Percentiles rank a stretch among this genome's conserved stretches.
Evolutionary conservation across 495 filamentous ascomycete genomes (phyloP).

Genomic region (Cudoniella acicularis): DNA sequence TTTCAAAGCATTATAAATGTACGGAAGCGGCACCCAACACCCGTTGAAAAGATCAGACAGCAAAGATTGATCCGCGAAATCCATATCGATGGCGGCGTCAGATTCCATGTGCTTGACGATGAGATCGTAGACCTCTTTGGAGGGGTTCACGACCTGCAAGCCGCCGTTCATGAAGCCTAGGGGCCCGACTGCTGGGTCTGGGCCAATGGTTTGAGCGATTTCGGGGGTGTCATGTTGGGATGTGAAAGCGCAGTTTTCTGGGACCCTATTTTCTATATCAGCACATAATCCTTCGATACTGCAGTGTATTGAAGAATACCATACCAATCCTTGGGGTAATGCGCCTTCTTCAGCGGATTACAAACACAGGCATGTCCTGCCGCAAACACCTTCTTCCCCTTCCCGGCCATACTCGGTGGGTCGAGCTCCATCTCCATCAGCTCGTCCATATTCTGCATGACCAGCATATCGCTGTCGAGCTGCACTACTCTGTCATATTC

Average conservation of each 20-base stretch:
- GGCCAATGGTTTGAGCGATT: constrained; percentile 51
- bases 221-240: constrained; percentile 57
- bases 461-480: constrained; percentile 84
- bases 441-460: constrained; percentile 78
- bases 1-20: constrained; percentile 81
- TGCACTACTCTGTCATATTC: constrained; percentile 72
- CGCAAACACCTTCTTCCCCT: constrained; percentile 60
- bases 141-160: constrained; percentile 68
- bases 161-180: constrained; percentile 72
- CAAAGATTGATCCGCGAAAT: constrained; percentile 75
- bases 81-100: constrained; percentile 46
- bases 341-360: constrained; percentile 69
- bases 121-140: constrained; percentile 45
- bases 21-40: constrained; percentile 71
- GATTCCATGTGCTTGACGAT: constrained; percentile 49
- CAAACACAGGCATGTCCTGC: constrained; percentile 77
- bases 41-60: constrained; percentile 62
- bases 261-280: constrained; percentile 41
- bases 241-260: constrained; percentile 73
- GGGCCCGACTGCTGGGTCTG: constrained; percentile 42
- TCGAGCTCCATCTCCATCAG: constrained; percentile 74
- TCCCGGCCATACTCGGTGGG: constrained; percentile 41
- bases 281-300: constrained; percentile 9
- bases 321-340: constrained; percentile 73
- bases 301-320: constrained; percentile 7